A percentile compares a stretch with the other conserved stretches of the same genome.
Evolutionary conservation across 1,284 basidiomycete species (phyloP).

Genomic region (Puccinia coronata): DNA sequence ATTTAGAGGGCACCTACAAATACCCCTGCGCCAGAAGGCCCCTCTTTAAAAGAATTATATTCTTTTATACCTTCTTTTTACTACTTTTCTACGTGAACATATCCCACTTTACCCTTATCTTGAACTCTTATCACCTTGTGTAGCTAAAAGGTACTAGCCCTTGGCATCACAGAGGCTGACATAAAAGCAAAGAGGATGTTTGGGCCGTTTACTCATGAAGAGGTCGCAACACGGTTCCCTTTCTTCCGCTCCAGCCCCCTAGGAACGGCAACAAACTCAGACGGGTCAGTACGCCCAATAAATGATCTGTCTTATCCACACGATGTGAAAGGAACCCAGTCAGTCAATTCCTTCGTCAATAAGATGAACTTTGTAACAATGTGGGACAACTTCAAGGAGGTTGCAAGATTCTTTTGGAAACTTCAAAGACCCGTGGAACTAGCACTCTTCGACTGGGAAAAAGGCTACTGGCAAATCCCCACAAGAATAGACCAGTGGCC

Average conservation of each 20-base stretch:
- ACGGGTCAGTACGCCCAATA: background rate
- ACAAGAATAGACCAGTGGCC: background rate
- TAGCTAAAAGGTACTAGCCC: too few species aligned
- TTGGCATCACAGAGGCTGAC: too few species aligned
- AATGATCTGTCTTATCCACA: constrained; percentile 6
- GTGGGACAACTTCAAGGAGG: constrained; percentile 11
- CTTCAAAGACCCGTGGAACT: background rate
- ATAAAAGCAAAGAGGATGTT: constrained; percentile 3
- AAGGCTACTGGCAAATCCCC: constrained; percentile 3
- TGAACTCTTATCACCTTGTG: too few species aligned
- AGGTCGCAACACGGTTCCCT: background rate
- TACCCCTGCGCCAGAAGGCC: too few species aligned
- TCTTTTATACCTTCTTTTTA: too few species aligned
- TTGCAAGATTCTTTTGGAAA: background rate
- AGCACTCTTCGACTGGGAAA: too few species aligned
- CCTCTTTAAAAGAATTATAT: too few species aligned
- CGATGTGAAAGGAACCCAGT: background rate
- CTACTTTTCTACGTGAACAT: too few species aligned
- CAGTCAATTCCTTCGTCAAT: constrained; percentile 24
- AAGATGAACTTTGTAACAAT: constrained; percentile 18
- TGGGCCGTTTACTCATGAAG: constrained; percentile 6
- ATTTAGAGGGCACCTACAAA: too few species aligned
- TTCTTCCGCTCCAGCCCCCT: constrained; percentile 23
- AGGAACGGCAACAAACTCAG: background rate
- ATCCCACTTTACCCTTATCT: too few species aligned